Evolutionary conservation across 306 rosid genomes (phyloP).

Genomic region (Citrullus mucosospermus): DNA sequence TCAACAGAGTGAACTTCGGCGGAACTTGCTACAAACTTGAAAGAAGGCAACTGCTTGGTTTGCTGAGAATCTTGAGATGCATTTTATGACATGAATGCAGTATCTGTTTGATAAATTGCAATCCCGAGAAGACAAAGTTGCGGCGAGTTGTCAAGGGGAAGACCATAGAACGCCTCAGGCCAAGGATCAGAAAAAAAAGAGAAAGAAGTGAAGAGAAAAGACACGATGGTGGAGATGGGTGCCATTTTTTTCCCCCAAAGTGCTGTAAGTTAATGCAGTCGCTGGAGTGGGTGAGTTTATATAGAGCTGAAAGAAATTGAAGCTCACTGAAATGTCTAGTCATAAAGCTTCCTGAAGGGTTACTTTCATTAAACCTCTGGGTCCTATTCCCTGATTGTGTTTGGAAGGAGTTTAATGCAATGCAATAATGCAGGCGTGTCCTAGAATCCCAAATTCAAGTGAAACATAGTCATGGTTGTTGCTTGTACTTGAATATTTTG

Average conservation of each 20-base stretch:
- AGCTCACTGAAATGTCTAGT: not conserved
- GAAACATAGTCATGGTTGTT: not conserved
- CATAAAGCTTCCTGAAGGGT: not conserved
- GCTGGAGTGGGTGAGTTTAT: not conserved
- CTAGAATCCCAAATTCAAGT: not conserved
- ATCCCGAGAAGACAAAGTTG: not conserved
- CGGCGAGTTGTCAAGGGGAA: not conserved
- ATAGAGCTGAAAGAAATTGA: not conserved
- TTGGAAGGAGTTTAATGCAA: not conserved
- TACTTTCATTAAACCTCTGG: not conserved
- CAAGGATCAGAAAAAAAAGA: not conserved
- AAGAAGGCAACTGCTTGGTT: not conserved
- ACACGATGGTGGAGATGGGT: conserved; percentile 3
- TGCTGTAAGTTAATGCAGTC: not conserved
- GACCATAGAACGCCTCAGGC: not conserved
- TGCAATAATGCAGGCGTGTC: not conserved
- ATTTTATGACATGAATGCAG: not conserved
- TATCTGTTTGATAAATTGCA: not conserved
- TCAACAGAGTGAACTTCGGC: not conserved
- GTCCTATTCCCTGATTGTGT: not conserved
- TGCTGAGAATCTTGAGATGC: not conserved
- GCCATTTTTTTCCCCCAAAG: not conserved
- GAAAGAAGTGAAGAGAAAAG: not conserved
- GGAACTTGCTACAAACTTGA: not conserved
- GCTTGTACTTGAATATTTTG: not conserved